Conservation (phyloP, 495 filamentous ascomycete species). For the Aspergillus mulundensis region DNA sequence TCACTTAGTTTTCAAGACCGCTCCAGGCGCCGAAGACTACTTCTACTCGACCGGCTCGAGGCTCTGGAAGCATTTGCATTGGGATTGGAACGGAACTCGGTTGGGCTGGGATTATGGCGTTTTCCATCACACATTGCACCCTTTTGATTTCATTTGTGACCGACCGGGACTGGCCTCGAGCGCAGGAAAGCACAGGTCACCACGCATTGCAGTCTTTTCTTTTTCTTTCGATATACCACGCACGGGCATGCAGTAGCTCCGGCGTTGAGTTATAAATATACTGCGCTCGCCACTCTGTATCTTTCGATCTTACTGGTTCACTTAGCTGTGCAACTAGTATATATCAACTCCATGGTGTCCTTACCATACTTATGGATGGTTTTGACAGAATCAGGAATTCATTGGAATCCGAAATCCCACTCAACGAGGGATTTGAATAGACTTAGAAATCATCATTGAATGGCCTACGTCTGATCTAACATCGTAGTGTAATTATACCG, state of each 20-base stretch:
- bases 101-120: constrained; percentile 22
- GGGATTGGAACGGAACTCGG: constrained; percentile 15
- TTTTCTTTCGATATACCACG: constrained; percentile 1
- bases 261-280: constrained; percentile 7
- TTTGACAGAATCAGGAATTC: neutral
- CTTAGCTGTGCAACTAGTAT: constrained; percentile 10
- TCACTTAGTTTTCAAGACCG: constrained; percentile 11
- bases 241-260: constrained; percentile 11
- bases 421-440: constrained; percentile 12
- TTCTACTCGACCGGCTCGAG: constrained; percentile 21
- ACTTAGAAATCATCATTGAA: constrained; percentile 3
- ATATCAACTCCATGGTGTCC: neutral
- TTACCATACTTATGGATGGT: constrained; percentile 17
- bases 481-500: too few species aligned
- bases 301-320: constrained; percentile 1
- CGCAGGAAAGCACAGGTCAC: neutral
- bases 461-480: neutral
- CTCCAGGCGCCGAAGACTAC: constrained; percentile 12
- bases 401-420: neutral
- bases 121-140: constrained; percentile 1
- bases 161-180: neutral
- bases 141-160: constrained; percentile 4
- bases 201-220: neutral
- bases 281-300: constrained; percentile 11
- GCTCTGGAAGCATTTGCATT: constrained; percentile 20